Percentiles rank a stretch among this genome's conserved stretches.
Evolutionary conservation across 192 early-diverging fungal genomes (phyloP).

Genomic region (Borealophlyctis nickersoniae): DNA sequence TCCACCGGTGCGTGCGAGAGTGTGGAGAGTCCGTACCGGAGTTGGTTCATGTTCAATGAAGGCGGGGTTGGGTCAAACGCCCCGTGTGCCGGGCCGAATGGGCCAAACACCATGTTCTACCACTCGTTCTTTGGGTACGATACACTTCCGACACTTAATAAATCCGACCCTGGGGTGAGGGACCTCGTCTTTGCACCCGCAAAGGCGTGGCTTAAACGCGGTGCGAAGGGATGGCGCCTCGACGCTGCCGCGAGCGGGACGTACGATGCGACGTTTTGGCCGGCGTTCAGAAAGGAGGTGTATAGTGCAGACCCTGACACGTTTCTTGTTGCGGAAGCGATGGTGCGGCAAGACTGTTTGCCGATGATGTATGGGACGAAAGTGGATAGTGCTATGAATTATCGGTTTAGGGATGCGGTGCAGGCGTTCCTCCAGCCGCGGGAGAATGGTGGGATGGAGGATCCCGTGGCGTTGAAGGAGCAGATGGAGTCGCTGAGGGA

Average conservation of each 20-base stretch:
- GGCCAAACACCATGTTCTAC: background rate
- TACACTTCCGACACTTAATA: background rate
- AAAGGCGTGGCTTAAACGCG: background rate
- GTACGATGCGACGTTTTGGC: background rate
- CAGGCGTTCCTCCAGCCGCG: background rate
- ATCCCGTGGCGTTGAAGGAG: background rate
- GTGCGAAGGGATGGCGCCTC: slow-evolving; percentile 1
- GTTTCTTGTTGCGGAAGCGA: slow-evolving; percentile 1
- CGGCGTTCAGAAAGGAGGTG: background rate
- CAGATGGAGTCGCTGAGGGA: background rate
- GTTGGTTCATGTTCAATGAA: background rate
- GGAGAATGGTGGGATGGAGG: background rate
- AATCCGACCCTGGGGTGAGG: background rate
- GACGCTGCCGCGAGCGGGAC: background rate
- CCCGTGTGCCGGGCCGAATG: background rate
- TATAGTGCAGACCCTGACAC: background rate
- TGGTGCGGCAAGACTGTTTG: background rate
- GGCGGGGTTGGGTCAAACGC: background rate
- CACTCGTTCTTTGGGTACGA: background rate
- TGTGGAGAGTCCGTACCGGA: background rate
- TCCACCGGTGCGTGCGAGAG: background rate
- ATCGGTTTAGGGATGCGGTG: background rate
- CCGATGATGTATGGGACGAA: background rate
- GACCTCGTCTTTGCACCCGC: background rate
- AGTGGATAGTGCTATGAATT: slow-evolving; percentile 1